These are phyloP conservation scores for Eucalyptus viminalis DNA, from an alignment of 345 rosid species.

Conservation along the genomic window DNA sequence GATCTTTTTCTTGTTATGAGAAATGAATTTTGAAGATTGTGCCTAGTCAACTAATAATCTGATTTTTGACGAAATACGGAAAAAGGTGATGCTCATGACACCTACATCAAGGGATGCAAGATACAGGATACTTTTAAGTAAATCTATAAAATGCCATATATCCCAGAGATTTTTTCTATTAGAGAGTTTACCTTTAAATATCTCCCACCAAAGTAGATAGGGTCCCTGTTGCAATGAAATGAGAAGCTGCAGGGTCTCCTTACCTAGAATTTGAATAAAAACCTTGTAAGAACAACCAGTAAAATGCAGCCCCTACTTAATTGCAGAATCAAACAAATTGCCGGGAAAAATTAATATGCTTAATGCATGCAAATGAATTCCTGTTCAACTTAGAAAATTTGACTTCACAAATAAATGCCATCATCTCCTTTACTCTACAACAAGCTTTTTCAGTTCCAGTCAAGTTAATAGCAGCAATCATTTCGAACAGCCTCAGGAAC, in stretches of 20 bases:
- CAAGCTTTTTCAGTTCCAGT: not conserved
- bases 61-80: not conserved
- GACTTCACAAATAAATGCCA: not conserved
- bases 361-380: not conserved
- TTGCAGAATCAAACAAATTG: not conserved
- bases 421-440: not conserved
- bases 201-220: conserved; percentile 81
- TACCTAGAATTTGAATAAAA: conserved; percentile 17
- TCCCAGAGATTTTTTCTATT: not conserved
- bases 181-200: conserved; percentile 59
- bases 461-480: not conserved
- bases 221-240: conserved; percentile 44
- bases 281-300: not conserved
- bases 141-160: not conserved
- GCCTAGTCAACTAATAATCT: not conserved
- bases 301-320: not conserved
- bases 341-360: not conserved
- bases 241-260: conserved; percentile 61
- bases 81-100: not conserved
- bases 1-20: not conserved
- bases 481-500: not conserved
- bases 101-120: not conserved
- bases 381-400: not conserved
- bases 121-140: not conserved
- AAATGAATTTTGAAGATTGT: not conserved